phyloP scores from a whole-genome alignment of 2,329 filamentous ascomycete species.

The Exophiala alcalophila region DNA sequence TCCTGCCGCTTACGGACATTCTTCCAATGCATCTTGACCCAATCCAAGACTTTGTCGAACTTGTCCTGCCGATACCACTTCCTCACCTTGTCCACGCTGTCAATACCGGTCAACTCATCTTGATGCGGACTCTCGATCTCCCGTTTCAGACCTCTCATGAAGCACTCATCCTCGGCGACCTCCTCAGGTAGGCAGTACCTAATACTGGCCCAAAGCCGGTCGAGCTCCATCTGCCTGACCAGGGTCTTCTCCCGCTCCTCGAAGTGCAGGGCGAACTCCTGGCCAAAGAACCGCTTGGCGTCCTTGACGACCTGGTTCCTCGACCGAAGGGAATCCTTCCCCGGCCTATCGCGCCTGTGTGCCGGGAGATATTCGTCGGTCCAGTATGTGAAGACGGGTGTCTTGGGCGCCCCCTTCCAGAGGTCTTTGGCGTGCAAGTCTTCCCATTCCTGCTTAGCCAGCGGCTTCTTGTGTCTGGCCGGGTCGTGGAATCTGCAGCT shows the following conservation, averaged over 20 bases:
- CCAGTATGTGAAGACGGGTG: constrained; percentile 31
- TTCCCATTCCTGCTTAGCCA: constrained; percentile 44
- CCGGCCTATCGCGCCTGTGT: constrained; percentile 12
- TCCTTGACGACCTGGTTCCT: constrained; percentile 23
- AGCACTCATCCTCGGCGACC: constrained; percentile 11
- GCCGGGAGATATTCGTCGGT: constrained; percentile 26
- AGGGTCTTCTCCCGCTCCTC: constrained; percentile 9
- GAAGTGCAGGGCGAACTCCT: constrained; percentile 14
- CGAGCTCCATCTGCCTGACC: constrained; percentile 8
- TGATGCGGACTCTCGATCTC: constrained; percentile 8
- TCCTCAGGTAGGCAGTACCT: constrained; percentile 16
- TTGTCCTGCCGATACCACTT: constrained; percentile 8
- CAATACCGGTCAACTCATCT: neutral
- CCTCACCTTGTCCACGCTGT: neutral
- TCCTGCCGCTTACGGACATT: constrained; percentile 14
- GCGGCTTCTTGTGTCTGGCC: neutral
- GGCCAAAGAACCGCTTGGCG: constrained; percentile 26
- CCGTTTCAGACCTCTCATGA: constrained; percentile 25
- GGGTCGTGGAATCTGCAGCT: constrained; percentile 24
- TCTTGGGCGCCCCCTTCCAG: constrained; percentile 36
- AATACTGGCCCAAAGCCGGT: constrained; percentile 24
- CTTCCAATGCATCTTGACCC: constrained; percentile 14
- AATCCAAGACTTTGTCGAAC: constrained; percentile 17
- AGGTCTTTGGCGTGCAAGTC: constrained; percentile 23
- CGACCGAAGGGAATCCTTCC: constrained; percentile 13